These are phyloP conservation scores for Ulota crispa DNA, from an alignment of 225 moss, liverwort and hornwort genomes.

Conservation along the genomic window DNA sequence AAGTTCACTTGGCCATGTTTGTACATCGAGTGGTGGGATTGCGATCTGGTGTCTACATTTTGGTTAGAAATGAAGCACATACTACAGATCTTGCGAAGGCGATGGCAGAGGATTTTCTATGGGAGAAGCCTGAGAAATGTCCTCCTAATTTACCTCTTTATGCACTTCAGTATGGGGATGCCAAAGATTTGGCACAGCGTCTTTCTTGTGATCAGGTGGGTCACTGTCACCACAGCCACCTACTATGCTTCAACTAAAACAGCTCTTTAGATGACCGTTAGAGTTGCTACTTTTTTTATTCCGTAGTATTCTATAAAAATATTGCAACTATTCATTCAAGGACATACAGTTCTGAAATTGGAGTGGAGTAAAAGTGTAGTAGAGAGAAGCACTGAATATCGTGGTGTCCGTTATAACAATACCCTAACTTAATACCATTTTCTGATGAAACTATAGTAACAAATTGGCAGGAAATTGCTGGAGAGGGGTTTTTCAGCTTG, in stretches of 20 bases:
- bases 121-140: slow-evolving; percentile 60
- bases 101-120: slow-evolving; percentile 56
- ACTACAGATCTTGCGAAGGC: slow-evolving; percentile 44
- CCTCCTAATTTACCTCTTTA: slow-evolving; percentile 63
- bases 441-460: background rate
- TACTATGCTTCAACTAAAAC: background rate
- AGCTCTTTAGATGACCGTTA: background rate
- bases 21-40: slow-evolving; percentile 75
- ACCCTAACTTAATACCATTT: background rate
- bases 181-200: slow-evolving; percentile 47
- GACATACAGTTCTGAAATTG: background rate
- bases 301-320: background rate
- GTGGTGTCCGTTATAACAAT: background rate
- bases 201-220: slow-evolving; percentile 79
- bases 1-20: slow-evolving; percentile 76
- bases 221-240: slow-evolving; percentile 6
- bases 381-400: background rate
- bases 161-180: slow-evolving; percentile 59
- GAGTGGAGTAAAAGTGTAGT: background rate
- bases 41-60: slow-evolving; percentile 60
- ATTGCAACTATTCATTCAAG: background rate
- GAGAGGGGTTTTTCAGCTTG: slow-evolving; percentile 80
- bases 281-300: slow-evolving; percentile 1
- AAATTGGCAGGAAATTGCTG: slow-evolving; percentile 72
- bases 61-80: slow-evolving; percentile 68